These are phyloP conservation scores for Mycothermus thermophilus DNA, from an alignment of 495 filamentous ascomycete species.

Conservation along the genomic window DNA sequence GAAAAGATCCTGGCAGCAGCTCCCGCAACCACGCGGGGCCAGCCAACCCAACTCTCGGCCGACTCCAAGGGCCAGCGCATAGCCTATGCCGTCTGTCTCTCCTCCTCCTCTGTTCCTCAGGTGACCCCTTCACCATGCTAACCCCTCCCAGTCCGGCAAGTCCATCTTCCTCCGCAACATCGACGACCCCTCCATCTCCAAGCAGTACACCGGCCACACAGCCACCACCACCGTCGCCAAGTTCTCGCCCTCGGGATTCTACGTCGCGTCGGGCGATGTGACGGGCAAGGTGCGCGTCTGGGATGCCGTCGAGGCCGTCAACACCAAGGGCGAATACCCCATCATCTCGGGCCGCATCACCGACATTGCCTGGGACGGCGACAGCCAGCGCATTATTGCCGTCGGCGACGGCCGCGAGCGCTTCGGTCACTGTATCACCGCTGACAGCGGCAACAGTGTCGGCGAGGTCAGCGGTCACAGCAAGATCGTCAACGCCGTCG, in stretches of 20 bases:
- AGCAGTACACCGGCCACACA: slow-evolving; percentile 86
- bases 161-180: slow-evolving; percentile 89
- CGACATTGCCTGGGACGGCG: slow-evolving; percentile 94
- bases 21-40: slow-evolving; percentile 72
- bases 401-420: slow-evolving; percentile 90
- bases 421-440: slow-evolving; percentile 88
- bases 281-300: slow-evolving; percentile 76
- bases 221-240: slow-evolving; percentile 78
- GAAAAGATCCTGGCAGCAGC: slow-evolving; percentile 42
- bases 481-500: slow-evolving; percentile 77
- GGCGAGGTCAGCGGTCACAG: slow-evolving; percentile 88
- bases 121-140: neutral
- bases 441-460: slow-evolving; percentile 89
- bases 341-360: slow-evolving; percentile 93
- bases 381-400: slow-evolving; percentile 89
- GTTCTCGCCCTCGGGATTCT: slow-evolving; percentile 90
- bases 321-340: slow-evolving; percentile 72
- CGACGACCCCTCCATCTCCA: slow-evolving; percentile 67
- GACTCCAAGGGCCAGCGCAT: slow-evolving; percentile 87
- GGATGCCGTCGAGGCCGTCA: slow-evolving; percentile 57
- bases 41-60: slow-evolving; percentile 77
- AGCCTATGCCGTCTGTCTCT: slow-evolving; percentile 68
- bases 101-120: neutral
- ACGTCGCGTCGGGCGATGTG: slow-evolving; percentile 84
- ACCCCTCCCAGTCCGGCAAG: slow-evolving; percentile 61